A percentile compares a stretch with the other conserved stretches of the same genome.
Conservation (phyloP, 2,329 filamentous ascomycete genomes). For the Sclerotinia subarctica region DNA sequence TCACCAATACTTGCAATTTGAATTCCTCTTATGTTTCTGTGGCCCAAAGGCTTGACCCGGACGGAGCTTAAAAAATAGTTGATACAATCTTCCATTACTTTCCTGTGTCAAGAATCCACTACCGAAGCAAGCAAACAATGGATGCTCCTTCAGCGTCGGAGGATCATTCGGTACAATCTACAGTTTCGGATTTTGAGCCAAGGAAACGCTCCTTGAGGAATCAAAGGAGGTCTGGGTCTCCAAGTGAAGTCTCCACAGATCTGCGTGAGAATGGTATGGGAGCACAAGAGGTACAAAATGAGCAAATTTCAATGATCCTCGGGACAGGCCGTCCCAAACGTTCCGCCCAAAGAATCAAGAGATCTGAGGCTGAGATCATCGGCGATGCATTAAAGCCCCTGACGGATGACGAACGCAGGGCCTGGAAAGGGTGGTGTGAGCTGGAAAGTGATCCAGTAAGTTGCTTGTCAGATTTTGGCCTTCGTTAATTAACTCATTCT, state of each 20-base stretch:
- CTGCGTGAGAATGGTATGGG: background rate
- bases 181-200: constrained; percentile 1
- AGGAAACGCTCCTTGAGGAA: constrained; percentile 13
- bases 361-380: constrained; percentile 10
- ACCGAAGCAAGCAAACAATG: background rate
- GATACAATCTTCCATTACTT: background rate
- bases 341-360: background rate
- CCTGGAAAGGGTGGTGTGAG: constrained; percentile 75
- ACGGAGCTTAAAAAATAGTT: background rate
- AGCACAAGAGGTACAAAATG: background rate
- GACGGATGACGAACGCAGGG: constrained; percentile 50
- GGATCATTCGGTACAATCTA: background rate
- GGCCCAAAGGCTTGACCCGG: background rate
- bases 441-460: constrained; percentile 85
- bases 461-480: constrained; percentile 9
- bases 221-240: constrained; percentile 3
- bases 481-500: background rate
- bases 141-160: background rate
- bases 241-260: constrained; percentile 7
- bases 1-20: background rate
- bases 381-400: constrained; percentile 45
- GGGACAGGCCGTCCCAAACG: background rate
- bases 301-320: background rate
- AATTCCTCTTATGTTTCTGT: background rate
- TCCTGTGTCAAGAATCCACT: background rate